phyloP scores from a whole-genome alignment of 352 stramenopile genomes.

The Pythium dissimile region DNA sequence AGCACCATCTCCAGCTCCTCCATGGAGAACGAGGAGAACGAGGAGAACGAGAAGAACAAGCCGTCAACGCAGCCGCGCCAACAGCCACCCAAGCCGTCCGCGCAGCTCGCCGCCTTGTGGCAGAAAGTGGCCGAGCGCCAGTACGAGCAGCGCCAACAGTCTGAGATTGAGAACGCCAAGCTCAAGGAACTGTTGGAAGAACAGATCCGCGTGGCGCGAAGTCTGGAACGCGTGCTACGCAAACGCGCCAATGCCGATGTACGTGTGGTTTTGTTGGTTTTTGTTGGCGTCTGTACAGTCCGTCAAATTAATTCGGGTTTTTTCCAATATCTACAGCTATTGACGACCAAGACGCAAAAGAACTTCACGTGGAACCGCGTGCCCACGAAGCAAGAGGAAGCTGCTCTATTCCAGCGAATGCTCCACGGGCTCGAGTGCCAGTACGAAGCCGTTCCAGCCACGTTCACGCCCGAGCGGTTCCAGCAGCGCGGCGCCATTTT shows the following conservation, averaged over 20 bases:
- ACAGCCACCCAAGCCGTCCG: conserved; percentile 1
- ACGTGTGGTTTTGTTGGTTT: neutral
- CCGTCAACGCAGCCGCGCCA: no score
- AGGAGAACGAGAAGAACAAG: no score
- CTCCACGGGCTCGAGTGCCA: neutral
- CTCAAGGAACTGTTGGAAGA: conserved; percentile 26
- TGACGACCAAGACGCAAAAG: neutral
- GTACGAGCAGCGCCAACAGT: conserved; percentile 4
- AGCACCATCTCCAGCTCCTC: neutral
- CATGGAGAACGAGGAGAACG: neutral
- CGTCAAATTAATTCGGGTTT: neutral
- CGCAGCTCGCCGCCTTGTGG: conserved; percentile 14
- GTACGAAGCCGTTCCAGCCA: neutral
- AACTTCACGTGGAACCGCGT: conserved; percentile 7
- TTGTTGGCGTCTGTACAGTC: no score
- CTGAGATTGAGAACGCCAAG: conserved; percentile 28
- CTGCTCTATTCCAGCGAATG: conserved; percentile 1
- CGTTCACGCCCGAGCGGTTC: neutral
- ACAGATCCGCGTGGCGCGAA: conserved; percentile 29
- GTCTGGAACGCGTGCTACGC: conserved; percentile 23
- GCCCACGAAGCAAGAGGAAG: neutral
- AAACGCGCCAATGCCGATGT: conserved; percentile 7
- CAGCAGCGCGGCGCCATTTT: neutral
- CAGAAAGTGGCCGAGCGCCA: conserved; percentile 13
- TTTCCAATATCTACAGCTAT: neutral